A percentile compares a stretch with the other conserved stretches of the same genome.
These are phyloP conservation scores for Globisporangium spiculum DNA, from an alignment of 352 stramenopile species.

Conservation along the genomic window DNA sequence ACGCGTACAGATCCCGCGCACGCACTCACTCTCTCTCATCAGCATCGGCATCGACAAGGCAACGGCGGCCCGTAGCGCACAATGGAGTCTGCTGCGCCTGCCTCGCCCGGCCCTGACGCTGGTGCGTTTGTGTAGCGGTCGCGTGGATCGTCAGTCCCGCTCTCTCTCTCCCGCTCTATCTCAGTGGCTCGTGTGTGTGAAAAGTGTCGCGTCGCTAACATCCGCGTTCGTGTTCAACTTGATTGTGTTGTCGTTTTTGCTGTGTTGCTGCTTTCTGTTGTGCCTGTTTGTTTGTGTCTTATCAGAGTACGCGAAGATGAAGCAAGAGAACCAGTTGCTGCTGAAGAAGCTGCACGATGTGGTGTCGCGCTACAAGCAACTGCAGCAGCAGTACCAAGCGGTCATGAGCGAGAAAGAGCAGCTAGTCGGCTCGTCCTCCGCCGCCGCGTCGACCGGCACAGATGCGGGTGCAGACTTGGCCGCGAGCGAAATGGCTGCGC, in stretches of 20 bases:
- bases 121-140: background rate
- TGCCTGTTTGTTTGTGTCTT: background rate
- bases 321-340: slow-evolving; percentile 57
- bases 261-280: background rate
- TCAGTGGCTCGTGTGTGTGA: slow-evolving; percentile 1
- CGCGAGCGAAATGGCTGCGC: slow-evolving; percentile 14
- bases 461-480: slow-evolving; percentile 2
- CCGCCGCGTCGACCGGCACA: background rate
- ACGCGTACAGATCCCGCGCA: slow-evolving; percentile 11
- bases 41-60: background rate
- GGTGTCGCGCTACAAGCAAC: slow-evolving; percentile 44
- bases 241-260: background rate
- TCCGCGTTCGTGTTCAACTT: background rate
- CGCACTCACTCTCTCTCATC: slow-evolving; percentile 8
- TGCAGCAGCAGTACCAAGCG: slow-evolving; percentile 49
- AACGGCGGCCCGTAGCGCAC: background rate
- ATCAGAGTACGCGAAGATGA: slow-evolving; percentile 33
- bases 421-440: background rate
- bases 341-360: slow-evolving; percentile 57
- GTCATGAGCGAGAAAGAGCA: slow-evolving; percentile 29
- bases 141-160: background rate
- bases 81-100: slow-evolving; percentile 8
- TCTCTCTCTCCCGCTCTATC: background rate
- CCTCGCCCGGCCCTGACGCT: background rate
- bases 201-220: slow-evolving; percentile 3